Evolutionary conservation across 2,329 filamentous ascomycete genomes (phyloP), one percentile per base, ranked within the genome.

Genomic region (Fusarium sp.): DNA sequence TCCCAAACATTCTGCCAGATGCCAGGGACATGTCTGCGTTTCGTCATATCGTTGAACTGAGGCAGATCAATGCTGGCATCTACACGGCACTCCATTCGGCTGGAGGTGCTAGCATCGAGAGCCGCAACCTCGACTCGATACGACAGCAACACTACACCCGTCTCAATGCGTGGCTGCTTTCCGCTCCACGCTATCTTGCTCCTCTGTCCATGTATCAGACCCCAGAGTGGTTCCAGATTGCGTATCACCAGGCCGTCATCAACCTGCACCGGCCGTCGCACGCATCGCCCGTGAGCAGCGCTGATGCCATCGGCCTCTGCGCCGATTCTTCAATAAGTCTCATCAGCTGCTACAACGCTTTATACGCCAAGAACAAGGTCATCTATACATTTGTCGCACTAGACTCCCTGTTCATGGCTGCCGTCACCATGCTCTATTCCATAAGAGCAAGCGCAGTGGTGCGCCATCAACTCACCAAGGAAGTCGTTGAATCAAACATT

Each of bases 151-250:
- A 68, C 9, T 68, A 68, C 13, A 42, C 65, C 8, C 55, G 53
- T 1, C 62, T 68, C 1, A 66, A 68, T n/a, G 51, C 63, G 1
- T 68, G 65, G 65, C 41, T 68, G 6, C 17, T 66, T 1, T 64
- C 65, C 0, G 65, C 65, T 0, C 65, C 65, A 6, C 53, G 65
- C 31, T 68, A 68, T 27, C 43, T 68, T 4, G 51, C 62, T 15
- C 65, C 65, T 5, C 14, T 67, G 2, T 68, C 62, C 3, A 68
- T 68, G 65, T 68, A 68, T 5, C 65, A 68, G 4, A 68, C 65
- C 9, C 59, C 65, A 1, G 65, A 68, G 2, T 68, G 65, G 65
- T 68, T 68, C 14, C 65, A 68, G 13, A 68, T 68, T 8, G 65
- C 65, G 14, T 68, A 68, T 8, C 65, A 68, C 6, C 65, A 66